Base-by-base conservation (phyloP, 805 yeast species). In the Clavispora carvajalis region DNA sequence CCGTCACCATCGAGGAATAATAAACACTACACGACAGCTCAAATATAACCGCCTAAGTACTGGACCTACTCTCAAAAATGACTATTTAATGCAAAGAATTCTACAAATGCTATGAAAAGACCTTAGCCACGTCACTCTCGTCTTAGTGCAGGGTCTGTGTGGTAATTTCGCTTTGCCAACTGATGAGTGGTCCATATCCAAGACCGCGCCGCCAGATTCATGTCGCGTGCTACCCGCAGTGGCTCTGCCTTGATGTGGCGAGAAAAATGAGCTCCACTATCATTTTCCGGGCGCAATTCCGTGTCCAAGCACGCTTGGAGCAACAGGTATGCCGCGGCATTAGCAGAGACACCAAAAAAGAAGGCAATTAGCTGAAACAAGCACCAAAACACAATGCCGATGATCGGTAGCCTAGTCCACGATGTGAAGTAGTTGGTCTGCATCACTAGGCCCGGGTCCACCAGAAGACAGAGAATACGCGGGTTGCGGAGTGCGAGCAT, bases 401-500 rank as follows among this genome's bases (percentile, higher is more conserved):
- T 70, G 4, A 86, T 64, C 0, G 95, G 95, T 12, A 83, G 64
- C 41, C 87, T 64, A 2, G 91, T 85, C 80, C 89, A 83, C 56
- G 83, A 85, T 34, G 82, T 69, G 56, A 83, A 84, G 35, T 83
- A 59, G 49, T 82, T 82, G 2, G 95, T 81, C 52, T 80, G 80
- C 85, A 87, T 81, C n/a, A 85, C 86, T 48, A 85, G 73, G 0
- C 96, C 96, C 0, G 95, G 95, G 53, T 86, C 90, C 3, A 85
- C 85, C 2, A 87, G 72, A 26, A 77, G 59, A 42, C 81, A 78
- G 28, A 80, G 58, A 8, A 86, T 68, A 15, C 77, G 71, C 0
- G 95, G 93, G 55, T 85, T 73, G 43, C 80, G 72, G 26, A 77
- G 65, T 0, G 91, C 76, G 17, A 87, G 60, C 58, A 79, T 69